Conservation (phyloP, 306 rosid species). For the Prinsepia uniflora region DNA sequence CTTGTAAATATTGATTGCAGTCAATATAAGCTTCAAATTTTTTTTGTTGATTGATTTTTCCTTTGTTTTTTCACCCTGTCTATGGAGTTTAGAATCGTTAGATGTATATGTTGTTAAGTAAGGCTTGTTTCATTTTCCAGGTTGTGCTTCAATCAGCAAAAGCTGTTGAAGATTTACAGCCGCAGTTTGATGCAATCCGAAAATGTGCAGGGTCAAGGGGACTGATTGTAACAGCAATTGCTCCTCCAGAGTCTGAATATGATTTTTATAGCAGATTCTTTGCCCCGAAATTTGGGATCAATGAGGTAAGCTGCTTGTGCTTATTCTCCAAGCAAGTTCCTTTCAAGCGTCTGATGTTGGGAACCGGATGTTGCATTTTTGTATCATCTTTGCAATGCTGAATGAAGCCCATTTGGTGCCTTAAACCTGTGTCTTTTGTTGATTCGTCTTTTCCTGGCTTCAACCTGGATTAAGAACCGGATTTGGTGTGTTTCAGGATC, state of each 20-base stretch:
- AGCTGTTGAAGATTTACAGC: conserved; percentile 49
- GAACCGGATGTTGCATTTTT: neutral
- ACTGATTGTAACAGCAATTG: conserved; percentile 45
- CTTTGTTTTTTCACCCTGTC: too few relatives aligned
- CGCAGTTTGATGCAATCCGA: conserved; percentile 38
- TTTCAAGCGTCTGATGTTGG: neutral
- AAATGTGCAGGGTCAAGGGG: conserved; percentile 52
- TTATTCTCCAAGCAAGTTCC: neutral
- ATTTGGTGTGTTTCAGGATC: conserved; percentile 42
- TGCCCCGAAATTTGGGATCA: conserved; percentile 56
- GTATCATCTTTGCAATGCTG: neutral
- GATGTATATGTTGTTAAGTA: too few relatives aligned
- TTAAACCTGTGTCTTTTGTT: neutral
- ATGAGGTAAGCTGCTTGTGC: conserved; percentile 31
- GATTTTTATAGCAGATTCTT: conserved; percentile 55
- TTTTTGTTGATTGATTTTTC: too few relatives aligned
- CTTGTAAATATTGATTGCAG: too few relatives aligned
- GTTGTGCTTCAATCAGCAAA: conserved; percentile 49
- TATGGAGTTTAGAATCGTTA: too few relatives aligned
- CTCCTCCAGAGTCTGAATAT: conserved; percentile 58
- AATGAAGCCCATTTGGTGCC: neutral
- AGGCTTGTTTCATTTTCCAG: conserved; percentile 15
- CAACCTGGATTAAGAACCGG: neutral
- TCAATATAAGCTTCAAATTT: too few relatives aligned
- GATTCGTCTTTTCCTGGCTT: too few relatives aligned